Conservation (phyloP, 2,329 filamentous ascomycete species). For the Paecilomyces sp. region DNA sequence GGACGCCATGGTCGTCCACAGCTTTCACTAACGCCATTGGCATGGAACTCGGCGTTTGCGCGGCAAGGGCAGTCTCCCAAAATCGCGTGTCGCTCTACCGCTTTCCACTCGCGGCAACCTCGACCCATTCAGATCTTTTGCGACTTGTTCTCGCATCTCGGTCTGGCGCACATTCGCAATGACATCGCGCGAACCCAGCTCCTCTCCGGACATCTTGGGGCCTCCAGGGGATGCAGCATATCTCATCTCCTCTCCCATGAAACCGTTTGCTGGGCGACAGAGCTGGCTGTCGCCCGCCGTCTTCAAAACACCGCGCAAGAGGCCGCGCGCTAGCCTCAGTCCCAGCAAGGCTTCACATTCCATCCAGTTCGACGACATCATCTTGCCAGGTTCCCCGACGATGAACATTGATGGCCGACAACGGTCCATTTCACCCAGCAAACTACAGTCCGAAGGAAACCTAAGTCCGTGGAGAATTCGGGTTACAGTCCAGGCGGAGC, state of each 20-base stretch:
- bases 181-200: conserved; percentile 29
- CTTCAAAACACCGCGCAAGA: conserved; percentile 26
- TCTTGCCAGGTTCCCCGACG: conserved; percentile 32
- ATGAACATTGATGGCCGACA: conserved; percentile 21
- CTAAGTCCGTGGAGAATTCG: conserved; percentile 42
- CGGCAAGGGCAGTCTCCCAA: conserved; percentile 8
- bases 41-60: conserved; percentile 10
- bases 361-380: conserved; percentile 34
- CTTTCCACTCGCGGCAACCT: conserved; percentile 14
- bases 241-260: conserved; percentile 35
- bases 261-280: conserved; percentile 30
- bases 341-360: conserved; percentile 32
- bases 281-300: conserved; percentile 32
- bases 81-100: conserved; percentile 3
- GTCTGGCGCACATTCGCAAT: conserved; percentile 14
- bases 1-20: neutral
- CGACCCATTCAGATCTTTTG: neutral
- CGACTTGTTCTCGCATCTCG: conserved; percentile 8
- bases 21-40: neutral
- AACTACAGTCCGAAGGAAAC: conserved; percentile 29
- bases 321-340: conserved; percentile 26
- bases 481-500: conserved; percentile 41
- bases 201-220: conserved; percentile 36
- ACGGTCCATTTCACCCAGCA: conserved; percentile 30
- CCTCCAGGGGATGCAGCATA: conserved; percentile 36